phyloP scores from a whole-genome alignment of 2,329 filamentous ascomycete species.

The Coniella lustricola region DNA sequence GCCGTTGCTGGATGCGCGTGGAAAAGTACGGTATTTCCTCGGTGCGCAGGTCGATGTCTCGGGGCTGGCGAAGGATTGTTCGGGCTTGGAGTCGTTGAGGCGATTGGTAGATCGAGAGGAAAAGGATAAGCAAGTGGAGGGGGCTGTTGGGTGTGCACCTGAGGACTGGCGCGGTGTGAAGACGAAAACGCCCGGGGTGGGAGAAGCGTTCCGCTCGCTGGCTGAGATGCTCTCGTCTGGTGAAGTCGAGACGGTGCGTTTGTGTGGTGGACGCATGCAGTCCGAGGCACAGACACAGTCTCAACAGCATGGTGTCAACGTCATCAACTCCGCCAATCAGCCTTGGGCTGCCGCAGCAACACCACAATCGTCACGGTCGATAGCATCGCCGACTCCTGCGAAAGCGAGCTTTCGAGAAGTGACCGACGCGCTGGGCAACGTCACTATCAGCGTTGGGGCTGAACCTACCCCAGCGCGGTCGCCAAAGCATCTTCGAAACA shows the following conservation, averaged over 20 bases:
- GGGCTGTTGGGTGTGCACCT: too few relatives aligned
- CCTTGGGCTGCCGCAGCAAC: too few relatives aligned
- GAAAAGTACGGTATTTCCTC: slow-evolving; percentile 59
- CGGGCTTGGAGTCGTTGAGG: slow-evolving; percentile 56
- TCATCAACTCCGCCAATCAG: slow-evolving; percentile 12
- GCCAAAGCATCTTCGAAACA: too few relatives aligned
- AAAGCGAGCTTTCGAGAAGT: background rate
- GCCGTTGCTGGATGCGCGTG: slow-evolving; percentile 61
- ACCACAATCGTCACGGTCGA: too few relatives aligned
- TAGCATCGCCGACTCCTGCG: slow-evolving; percentile 17
- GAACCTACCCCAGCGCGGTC: too few relatives aligned
- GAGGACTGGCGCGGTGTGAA: background rate
- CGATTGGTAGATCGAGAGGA: slow-evolving; percentile 35
- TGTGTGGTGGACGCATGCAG: slow-evolving; percentile 58
- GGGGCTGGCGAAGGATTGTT: slow-evolving; percentile 58
- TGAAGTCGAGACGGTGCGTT: slow-evolving; percentile 59
- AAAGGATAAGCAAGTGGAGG: slow-evolving; percentile 19
- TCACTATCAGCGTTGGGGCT: background rate
- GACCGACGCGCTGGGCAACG: background rate
- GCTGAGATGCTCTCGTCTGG: slow-evolving; percentile 62
- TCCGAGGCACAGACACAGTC: slow-evolving; percentile 35
- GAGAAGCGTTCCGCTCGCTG: slow-evolving; percentile 58
- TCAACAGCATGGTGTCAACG: slow-evolving; percentile 13
- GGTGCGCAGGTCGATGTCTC: slow-evolving; percentile 68
- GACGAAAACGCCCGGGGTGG: slow-evolving; percentile 23